These are phyloP conservation scores for Scopulariopsis brevicaulis DNA, from an alignment of 2,329 filamentous ascomycete species.

Conservation along the genomic window DNA sequence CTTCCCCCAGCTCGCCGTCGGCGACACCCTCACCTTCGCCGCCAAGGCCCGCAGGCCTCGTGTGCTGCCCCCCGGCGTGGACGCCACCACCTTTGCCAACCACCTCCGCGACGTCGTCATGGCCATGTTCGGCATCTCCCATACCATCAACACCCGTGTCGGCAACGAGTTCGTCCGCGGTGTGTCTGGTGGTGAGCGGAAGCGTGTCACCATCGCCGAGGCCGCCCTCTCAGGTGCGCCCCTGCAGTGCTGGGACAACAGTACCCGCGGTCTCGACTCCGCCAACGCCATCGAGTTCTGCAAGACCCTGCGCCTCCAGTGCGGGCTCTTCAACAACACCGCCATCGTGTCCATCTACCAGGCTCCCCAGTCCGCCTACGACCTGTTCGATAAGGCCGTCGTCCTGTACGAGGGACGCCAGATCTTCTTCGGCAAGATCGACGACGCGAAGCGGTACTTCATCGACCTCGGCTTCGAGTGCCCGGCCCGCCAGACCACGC, in stretches of 20 bases:
- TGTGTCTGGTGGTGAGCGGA: slow-evolving; percentile 63
- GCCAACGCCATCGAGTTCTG: slow-evolving; percentile 69
- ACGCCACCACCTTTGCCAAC: slow-evolving; percentile 40
- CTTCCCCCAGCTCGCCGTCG: slow-evolving; percentile 66
- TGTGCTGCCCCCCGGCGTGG: slow-evolving; percentile 45
- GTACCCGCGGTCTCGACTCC: slow-evolving; percentile 61
- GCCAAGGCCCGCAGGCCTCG: slow-evolving; percentile 58
- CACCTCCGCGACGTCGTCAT: slow-evolving; percentile 62
- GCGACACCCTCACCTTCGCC: slow-evolving; percentile 70
- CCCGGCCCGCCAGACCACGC: slow-evolving; percentile 54
- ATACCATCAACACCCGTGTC: slow-evolving; percentile 61
- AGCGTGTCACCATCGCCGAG: slow-evolving; percentile 54
- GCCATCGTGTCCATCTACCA: slow-evolving; percentile 67
- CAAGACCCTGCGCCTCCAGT: slow-evolving; percentile 56
- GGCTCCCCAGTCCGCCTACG: slow-evolving; percentile 52
- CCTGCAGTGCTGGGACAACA: slow-evolving; percentile 61
- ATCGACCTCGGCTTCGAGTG: slow-evolving; percentile 56
- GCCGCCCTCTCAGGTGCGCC: slow-evolving; percentile 46
- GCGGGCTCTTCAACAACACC: slow-evolving; percentile 54
- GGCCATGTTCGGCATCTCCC: slow-evolving; percentile 64
- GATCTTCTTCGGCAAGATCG: slow-evolving; percentile 51
- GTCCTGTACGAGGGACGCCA: slow-evolving; percentile 50
- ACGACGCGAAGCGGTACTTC: slow-evolving; percentile 53
- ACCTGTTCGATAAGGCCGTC: slow-evolving; percentile 47
- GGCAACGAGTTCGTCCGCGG: slow-evolving; percentile 67